Base-by-base conservation (phyloP, 2,329 filamentous ascomycete genomes). In the Xylariaceae sp. region DNA sequence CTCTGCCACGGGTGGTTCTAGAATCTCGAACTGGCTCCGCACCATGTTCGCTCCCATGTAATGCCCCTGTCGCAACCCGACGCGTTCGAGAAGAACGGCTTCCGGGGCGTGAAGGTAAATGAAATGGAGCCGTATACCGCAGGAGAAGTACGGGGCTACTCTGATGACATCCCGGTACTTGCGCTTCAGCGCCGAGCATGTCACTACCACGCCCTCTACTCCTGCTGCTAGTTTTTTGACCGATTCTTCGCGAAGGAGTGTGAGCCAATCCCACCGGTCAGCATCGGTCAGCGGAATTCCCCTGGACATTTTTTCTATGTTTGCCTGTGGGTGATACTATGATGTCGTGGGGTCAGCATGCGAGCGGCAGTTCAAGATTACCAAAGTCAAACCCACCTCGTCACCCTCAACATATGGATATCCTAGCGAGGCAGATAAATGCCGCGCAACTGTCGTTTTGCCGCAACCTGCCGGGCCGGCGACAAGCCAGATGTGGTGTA, bases 31-130 rank as follows among this genome's bases (percentile, higher is more conserved):
- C 70, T 99, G 94, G 72, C 90, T 95, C 65, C 88, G 85, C 8
- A 99, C 92, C 92, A 99, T 97, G 65, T 84, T 83, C 63, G 89
- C 87, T 65, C 94, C 92, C 92, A 99, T 96, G 73, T 94, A 99
- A 70, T 99, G 94, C 49, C 85, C 85, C 72, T 92, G 74, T 62
- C 94, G 83, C 37, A 80, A 76, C 32, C 79, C 78, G 8, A 97
- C 92, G 8, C 94, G 83, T 63, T 86, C 75, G 53, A 95, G 76
- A 29, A 97, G 80, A 9, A 88, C 79, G 53, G 85, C 80, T 70
- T 95, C 88, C 41, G 83, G 76, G 0, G 92, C 90, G 60, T 86
- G 81, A 37, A 99, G 85, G 73, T 92, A 99, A 63, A 99, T 85
- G 69, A 99, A 97, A 73, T 96, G 92, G 47, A 97, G 83, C 57